Evolutionary conservation across 75 land plant genomes (phyloP), one percentile per base, ranked within the genome.

Genomic region (Cupressus sempervirens): DNA sequence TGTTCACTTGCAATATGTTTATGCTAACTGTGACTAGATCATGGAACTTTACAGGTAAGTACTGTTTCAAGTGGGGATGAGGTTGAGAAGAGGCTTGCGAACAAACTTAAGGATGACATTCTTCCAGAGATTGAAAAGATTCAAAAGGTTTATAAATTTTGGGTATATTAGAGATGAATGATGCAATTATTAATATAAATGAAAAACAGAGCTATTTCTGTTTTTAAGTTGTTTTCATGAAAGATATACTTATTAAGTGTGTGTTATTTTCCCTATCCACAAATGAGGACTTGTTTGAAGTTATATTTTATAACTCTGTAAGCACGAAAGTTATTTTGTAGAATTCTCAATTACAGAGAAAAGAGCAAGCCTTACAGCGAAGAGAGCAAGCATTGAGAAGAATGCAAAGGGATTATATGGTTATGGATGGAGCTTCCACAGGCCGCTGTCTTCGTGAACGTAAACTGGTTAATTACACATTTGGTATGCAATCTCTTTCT

Each of bases 381-480:
- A 97, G 91, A 84, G 94, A 93, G 75, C 89, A 90, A 45, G 88
- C 90, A 52, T 23, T 97, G 53, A 93, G 93, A 85, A 87, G 86
- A 32, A 86, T 92, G 84, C 91, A 91, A 82, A 93, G 95, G 80
- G 82, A 91, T 85, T 91, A 90, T 43, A 84, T 87, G 86, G 86
- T 91, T 13, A 83, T 93, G 48, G 86, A 89, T 82, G 89, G 73
- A 35, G 73, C 84, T 23, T 87, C 92, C 36, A 46, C 29, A 80
- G 86, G 88, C 38, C 93, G 97, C 54, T 83, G 92, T 15, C 89
- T 89, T 62, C 91, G 99, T 26, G 92, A 84, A 62, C 92, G 94
- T 7, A 93, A 88, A 84, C 94, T 93, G 52, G 93, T 94, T 34
- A 89, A 82, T 32, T 97, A 97, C 80, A 95, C 97, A 75, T 95